phyloP scores from a whole-genome alignment of 2,329 filamentous ascomycete species.

The Ophiosphaerella korrae region DNA sequence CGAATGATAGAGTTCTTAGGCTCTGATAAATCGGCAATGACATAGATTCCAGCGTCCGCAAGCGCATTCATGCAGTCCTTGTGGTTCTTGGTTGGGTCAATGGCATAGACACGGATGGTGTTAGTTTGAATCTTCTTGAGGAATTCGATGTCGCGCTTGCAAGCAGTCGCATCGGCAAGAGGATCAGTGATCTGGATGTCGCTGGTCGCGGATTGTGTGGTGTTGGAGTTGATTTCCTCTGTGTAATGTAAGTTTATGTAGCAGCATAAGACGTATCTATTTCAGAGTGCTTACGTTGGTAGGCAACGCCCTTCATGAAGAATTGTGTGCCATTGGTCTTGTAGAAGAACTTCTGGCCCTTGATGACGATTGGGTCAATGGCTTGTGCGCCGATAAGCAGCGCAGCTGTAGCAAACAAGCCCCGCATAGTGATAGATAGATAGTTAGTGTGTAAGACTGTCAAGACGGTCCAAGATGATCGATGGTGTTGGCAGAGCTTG shows the following conservation, averaged over 20 bases:
- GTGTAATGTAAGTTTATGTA: constrained; percentile 12
- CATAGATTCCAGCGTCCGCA: constrained; percentile 84
- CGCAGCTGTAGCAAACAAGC: constrained; percentile 56
- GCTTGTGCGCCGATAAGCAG: constrained; percentile 59
- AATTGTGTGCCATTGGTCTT: constrained; percentile 78
- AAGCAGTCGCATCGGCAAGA: constrained; percentile 71
- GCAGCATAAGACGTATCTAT: neutral
- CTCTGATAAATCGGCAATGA: constrained; percentile 76
- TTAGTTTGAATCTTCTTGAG: constrained; percentile 83
- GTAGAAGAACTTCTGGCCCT: constrained; percentile 90
- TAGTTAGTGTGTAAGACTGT: constrained; percentile 25
- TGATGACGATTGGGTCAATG: constrained; percentile 70
- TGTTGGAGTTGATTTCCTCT: constrained; percentile 64
- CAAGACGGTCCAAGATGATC: constrained; percentile 23
- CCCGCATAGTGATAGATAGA: constrained; percentile 58
- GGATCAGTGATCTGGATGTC: constrained; percentile 74
- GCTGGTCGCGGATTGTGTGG: constrained; percentile 58
- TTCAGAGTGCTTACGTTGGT: constrained; percentile 65
- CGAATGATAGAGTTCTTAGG: constrained; percentile 85
- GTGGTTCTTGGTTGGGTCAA: constrained; percentile 81
- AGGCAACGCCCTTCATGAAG: constrained; percentile 91
- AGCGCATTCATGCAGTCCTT: constrained; percentile 83
- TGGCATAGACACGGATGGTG: constrained; percentile 91
- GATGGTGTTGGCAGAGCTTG: constrained; percentile 28
- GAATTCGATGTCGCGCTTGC: constrained; percentile 84